phyloP scores from a whole-genome alignment of 2,329 filamentous ascomycete species.

The Trichophyton mentagrophytes region DNA sequence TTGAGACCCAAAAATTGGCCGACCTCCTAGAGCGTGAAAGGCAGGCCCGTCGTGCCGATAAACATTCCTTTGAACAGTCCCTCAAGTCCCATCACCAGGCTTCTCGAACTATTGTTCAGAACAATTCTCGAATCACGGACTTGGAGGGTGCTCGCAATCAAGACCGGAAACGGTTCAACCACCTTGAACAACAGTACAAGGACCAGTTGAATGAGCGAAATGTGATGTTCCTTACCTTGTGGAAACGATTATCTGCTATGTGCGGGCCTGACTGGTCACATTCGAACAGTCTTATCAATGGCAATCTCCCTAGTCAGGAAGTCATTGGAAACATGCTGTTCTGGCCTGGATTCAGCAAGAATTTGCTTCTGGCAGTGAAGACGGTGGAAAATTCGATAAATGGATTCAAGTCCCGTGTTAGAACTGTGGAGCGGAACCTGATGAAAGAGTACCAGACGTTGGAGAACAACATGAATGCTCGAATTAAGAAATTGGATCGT shows the following conservation, averaged over 20 bases:
- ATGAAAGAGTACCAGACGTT: slow-evolving; percentile 80
- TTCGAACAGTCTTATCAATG: slow-evolving; percentile 76
- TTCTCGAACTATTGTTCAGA: slow-evolving; percentile 69
- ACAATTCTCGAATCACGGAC: slow-evolving; percentile 73
- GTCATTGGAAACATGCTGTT: slow-evolving; percentile 69
- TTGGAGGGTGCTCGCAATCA: slow-evolving; percentile 66
- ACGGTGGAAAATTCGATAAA: slow-evolving; percentile 69
- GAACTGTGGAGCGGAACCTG: slow-evolving; percentile 76
- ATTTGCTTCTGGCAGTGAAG: slow-evolving; percentile 74
- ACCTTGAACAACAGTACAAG: slow-evolving; percentile 66
- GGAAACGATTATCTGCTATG: slow-evolving; percentile 73
- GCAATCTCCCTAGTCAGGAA: slow-evolving; percentile 72
- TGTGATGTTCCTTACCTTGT: slow-evolving; percentile 71
- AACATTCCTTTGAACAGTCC: slow-evolving; percentile 74
- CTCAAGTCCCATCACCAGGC: slow-evolving; percentile 80
- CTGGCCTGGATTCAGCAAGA: slow-evolving; percentile 72
- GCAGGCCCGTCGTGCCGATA: slow-evolving; percentile 69
- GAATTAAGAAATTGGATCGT: slow-evolving; percentile 74
- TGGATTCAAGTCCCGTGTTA: slow-evolving; percentile 67
- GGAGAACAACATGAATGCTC: slow-evolving; percentile 64
- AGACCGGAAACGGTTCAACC: slow-evolving; percentile 63
- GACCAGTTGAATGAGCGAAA: slow-evolving; percentile 87
- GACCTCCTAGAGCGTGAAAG: slow-evolving; percentile 89
- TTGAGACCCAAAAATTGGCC: slow-evolving; percentile 71
- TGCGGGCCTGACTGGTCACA: slow-evolving; percentile 90